Base-by-base conservation (phyloP, 805 yeast species). In the Candida ponderosae region DNA sequence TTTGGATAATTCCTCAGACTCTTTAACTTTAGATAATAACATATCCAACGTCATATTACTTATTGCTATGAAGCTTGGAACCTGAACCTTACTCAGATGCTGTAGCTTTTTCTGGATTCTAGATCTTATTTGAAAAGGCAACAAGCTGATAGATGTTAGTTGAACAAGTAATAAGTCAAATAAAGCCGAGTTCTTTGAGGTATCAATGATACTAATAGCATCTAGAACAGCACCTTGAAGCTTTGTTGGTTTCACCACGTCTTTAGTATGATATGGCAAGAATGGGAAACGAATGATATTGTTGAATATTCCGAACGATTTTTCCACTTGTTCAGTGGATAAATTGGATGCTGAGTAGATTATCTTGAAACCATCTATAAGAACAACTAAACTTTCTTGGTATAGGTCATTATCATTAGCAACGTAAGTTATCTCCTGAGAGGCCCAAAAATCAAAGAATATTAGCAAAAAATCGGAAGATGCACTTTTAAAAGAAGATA, bases 271-370 rank as follows among this genome's bases (percentile, higher is more conserved):
- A 23, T 66, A 74, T 8, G 87, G 82, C 28, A 86, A 62, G 11
- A 82, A 68, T 1, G 94, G 95, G 54, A 82, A 87, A 30, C 84
- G 63, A 1, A 83, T 74, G 40, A 87, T 76, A 14, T 77, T 66
- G 47, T 74, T 75, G 50, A 90, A 68, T 5, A 79, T 59, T n/a
- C 61, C 62, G 28, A 86, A 56, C n/a, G 82, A 63, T 18, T 56
- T 62, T 31, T 65, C 72, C n/a, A 76, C 63, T 17, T 61, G 60
- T 31, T 58, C 53, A 20, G 48, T 56, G 2, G 56, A 59, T 32
- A 44, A 44, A 19, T 46, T 32, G 0, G 62, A 46, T 18, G 77
- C 51, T 1, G 43, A 39, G 45, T 70, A 68, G 7, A 84, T 57
- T 5, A 64, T 54, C 3, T 72, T 68, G 52, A 81, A 80, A 17